These are phyloP conservation scores for Lentinula detonsa DNA, from an alignment of 768 basidiomycete species.

Conservation along the genomic window DNA sequence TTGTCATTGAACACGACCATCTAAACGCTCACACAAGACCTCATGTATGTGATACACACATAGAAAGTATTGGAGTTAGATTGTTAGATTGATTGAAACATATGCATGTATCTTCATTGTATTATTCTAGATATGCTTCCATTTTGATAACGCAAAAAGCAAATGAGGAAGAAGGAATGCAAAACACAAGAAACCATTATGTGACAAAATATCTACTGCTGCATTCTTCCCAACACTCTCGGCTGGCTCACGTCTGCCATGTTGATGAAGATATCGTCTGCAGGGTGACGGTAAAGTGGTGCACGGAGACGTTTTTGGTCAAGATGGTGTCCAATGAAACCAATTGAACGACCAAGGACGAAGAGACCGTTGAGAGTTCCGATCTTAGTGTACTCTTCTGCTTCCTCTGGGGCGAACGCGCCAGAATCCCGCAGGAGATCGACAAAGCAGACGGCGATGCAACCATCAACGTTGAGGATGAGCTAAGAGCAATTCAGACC, in stretches of 20 bases:
- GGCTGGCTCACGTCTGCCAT: constrained; percentile 84
- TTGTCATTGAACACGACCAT: neutral
- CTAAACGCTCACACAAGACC: neutral
- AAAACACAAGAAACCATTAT: neutral
- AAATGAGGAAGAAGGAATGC: neutral
- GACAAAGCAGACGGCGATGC: constrained; percentile 94
- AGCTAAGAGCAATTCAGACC: constrained; percentile 35
- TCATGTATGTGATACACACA: too few species aligned
- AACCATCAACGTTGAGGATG: constrained; percentile 95
- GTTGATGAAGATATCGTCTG: constrained; percentile 94
- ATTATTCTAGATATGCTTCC: neutral
- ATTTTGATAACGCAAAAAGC: too few species aligned
- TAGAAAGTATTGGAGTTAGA: too few species aligned
- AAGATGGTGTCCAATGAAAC: constrained; percentile 94
- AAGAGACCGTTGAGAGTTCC: constrained; percentile 95
- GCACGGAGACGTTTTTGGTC: constrained; percentile 96
- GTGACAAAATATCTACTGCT: constrained; percentile 5
- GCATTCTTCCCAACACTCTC: constrained; percentile 61
- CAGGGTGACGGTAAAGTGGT: constrained; percentile 90
- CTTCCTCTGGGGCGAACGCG: constrained; percentile 93
- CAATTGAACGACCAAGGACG: constrained; percentile 95
- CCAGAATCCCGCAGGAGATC: constrained; percentile 89
- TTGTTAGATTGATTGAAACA: neutral
- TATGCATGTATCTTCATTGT: too few species aligned
- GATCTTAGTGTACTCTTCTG: constrained; percentile 96